Percentiles rank a stretch among this genome's conserved stretches.
Conservation (phyloP, 352 stramenopile species). For the Pythium aristosporum region DNA sequence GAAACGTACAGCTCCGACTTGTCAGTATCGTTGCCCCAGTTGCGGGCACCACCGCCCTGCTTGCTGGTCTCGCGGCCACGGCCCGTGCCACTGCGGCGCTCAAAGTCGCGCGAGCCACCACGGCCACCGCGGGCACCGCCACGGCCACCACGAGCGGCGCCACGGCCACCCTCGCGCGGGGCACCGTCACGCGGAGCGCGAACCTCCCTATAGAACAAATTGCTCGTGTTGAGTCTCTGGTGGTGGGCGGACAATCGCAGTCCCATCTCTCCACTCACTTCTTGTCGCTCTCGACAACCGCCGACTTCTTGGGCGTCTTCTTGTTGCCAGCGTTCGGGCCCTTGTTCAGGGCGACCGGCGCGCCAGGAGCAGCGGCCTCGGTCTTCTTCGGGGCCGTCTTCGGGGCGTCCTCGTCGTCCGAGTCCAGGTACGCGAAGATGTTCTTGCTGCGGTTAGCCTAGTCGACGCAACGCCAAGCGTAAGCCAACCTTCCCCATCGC, state of each 20-base stretch:
- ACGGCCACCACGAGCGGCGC: constrained; percentile 39
- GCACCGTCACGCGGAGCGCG: constrained; percentile 42
- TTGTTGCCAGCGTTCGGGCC: constrained; percentile 77
- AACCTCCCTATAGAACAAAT: constrained; percentile 24
- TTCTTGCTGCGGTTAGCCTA: constrained; percentile 40
- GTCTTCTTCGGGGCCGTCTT: constrained; percentile 45
- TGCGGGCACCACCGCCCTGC: constrained; percentile 92
- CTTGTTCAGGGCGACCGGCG: constrained; percentile 79
- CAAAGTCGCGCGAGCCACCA: constrained; percentile 82
- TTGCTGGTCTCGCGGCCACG: constrained; percentile 96
- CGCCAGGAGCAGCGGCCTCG: constrained; percentile 40
- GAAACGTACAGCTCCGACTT: constrained; percentile 83
- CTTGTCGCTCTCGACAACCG: constrained; percentile 38
- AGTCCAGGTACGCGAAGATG: constrained; percentile 47
- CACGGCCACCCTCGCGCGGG: constrained; percentile 45
- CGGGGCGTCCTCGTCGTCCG: constrained; percentile 41
- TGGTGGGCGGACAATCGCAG: neutral
- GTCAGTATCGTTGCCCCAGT: constrained; percentile 96
- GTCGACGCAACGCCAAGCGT: neutral
- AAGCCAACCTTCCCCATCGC: neutral
- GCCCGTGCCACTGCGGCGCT: constrained; percentile 94
- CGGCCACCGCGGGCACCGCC: constrained; percentile 43
- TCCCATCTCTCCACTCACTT: constrained; percentile 22
- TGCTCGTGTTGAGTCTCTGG: neutral
- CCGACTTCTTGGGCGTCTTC: constrained; percentile 66